Evolutionary conservation across 768 basidiomycete genomes (phyloP).

Genomic region (Thelephora ganbajun): DNA sequence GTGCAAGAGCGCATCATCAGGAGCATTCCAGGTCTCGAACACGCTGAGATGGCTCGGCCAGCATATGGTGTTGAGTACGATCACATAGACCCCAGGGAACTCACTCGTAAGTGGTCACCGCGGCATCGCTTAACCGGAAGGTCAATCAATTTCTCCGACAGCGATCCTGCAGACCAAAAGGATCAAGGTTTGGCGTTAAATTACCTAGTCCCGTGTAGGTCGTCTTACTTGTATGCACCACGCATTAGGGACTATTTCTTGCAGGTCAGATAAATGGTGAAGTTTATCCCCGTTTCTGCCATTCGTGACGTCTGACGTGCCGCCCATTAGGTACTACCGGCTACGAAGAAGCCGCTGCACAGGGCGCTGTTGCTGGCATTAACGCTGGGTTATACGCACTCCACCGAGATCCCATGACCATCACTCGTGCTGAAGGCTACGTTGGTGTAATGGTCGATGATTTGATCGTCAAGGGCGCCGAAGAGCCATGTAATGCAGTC

Average conservation of each 20-base stretch:
- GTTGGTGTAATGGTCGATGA: constrained; percentile 90
- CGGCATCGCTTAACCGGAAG: background rate
- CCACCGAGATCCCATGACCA: constrained; percentile 36
- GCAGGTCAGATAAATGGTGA: constrained; percentile 83
- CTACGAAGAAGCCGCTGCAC: constrained; percentile 89
- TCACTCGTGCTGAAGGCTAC: constrained; percentile 79
- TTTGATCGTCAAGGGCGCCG: constrained; percentile 74
- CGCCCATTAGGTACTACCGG: constrained; percentile 66
- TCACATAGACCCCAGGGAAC: constrained; percentile 74
- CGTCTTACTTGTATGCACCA: background rate
- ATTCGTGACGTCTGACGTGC: background rate
- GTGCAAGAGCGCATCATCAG: constrained; percentile 73
- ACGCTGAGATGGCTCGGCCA: constrained; percentile 69
- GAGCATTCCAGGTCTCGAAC: constrained; percentile 74
- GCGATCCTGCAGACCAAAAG: constrained; percentile 80
- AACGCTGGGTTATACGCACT: constrained; percentile 70
- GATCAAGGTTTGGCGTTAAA: constrained; percentile 34
- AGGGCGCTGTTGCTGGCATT: constrained; percentile 78
- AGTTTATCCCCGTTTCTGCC: background rate
- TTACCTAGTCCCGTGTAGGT: background rate
- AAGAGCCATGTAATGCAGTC: constrained; percentile 66
- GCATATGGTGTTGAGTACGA: constrained; percentile 94
- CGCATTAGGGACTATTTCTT: constrained; percentile 61
- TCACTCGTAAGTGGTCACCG: constrained; percentile 37
- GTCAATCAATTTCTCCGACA: constrained; percentile 15